phyloP scores from a whole-genome alignment of 2,329 filamentous ascomycete genomes.

The Metarhizium anisopliae region DNA sequence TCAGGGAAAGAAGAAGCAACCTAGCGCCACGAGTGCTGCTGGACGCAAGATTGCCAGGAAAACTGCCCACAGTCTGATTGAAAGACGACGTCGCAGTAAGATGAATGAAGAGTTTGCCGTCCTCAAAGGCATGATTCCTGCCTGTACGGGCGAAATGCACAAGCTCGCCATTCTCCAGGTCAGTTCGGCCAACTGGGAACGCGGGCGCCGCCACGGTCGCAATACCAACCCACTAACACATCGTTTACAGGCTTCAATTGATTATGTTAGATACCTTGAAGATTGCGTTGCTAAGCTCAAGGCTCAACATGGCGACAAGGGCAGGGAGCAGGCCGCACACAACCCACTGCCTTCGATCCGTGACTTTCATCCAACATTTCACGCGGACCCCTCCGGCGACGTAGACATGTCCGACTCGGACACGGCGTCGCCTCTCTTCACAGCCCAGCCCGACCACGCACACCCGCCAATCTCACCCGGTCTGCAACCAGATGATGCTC shows the following conservation, averaged over 20 bases:
- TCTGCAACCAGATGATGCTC: slow-evolving; percentile 34
- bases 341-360: slow-evolving; percentile 26
- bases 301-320: slow-evolving; percentile 35
- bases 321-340: slow-evolving; percentile 17
- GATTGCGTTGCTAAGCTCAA: slow-evolving; percentile 79
- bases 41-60: slow-evolving; percentile 93
- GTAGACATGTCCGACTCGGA: slow-evolving; percentile 55
- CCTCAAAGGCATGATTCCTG: slow-evolving; percentile 90
- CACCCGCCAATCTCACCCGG: slow-evolving; percentile 44
- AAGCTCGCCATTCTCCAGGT: slow-evolving; percentile 94
- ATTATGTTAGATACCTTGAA: slow-evolving; percentile 91
- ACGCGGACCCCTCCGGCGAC: slow-evolving; percentile 32
- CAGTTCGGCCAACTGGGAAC: slow-evolving; percentile 16
- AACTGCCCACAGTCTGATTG: slow-evolving; percentile 92
- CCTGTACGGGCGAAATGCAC: slow-evolving; percentile 96
- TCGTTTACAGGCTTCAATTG: slow-evolving; percentile 69
- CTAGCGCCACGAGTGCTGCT: slow-evolving; percentile 67
- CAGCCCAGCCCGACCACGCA: slow-evolving; percentile 22
- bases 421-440: slow-evolving; percentile 37
- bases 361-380: slow-evolving; percentile 31
- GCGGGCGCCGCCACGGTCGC: no score
- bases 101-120: slow-evolving; percentile 98
- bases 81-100: slow-evolving; percentile 80
- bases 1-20: slow-evolving; percentile 66
- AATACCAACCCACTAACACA: neutral